A percentile compares a stretch with the other conserved stretches of the same genome.
These are phyloP conservation scores for Phytophthora boehmeriae DNA, from an alignment of 352 stramenopile species.

Conservation along the genomic window DNA sequence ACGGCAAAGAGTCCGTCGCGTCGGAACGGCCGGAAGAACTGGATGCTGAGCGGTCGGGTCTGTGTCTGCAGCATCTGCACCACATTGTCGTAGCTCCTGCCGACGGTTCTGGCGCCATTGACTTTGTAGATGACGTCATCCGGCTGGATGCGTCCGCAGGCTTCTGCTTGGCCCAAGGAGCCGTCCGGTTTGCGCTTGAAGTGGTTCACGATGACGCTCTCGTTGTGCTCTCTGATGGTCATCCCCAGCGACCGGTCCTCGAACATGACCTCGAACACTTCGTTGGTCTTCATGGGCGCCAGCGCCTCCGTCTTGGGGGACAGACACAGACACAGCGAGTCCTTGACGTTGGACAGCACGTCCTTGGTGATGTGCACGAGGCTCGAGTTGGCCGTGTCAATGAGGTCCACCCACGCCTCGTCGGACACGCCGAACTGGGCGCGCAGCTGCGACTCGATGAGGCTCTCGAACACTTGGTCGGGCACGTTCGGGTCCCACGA, in stretches of 20 bases:
- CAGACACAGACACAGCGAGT: constrained; percentile 80
- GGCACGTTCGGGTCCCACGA: constrained; percentile 82
- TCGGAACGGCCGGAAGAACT: constrained; percentile 82
- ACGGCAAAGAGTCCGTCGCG: constrained; percentile 85
- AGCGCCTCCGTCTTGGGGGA: constrained; percentile 86
- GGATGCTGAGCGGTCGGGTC: constrained; percentile 72
- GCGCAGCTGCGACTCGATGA: constrained; percentile 80
- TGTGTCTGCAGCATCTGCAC: constrained; percentile 88
- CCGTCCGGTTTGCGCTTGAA: constrained; percentile 76
- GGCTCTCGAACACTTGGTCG: constrained; percentile 81
- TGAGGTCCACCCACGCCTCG: constrained; percentile 88
- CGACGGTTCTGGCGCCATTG: constrained; percentile 72
- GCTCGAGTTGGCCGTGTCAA: constrained; percentile 81
- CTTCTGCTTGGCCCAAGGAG: constrained; percentile 55
- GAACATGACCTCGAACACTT: constrained; percentile 85
- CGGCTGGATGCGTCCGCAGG: constrained; percentile 57
- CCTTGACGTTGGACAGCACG: constrained; percentile 51
- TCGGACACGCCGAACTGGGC: constrained; percentile 80
- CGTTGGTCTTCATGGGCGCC: constrained; percentile 76
- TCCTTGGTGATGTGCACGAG: constrained; percentile 87
- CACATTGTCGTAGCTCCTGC: constrained; percentile 80
- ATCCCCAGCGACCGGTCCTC: constrained; percentile 73
- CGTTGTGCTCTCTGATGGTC: constrained; percentile 85
- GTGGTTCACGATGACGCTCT: constrained; percentile 87
- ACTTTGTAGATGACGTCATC: constrained; percentile 90